Percentiles rank a stretch among this genome's conserved stretches.
These are phyloP conservation scores for Colletotrichum falcatum DNA, from an alignment of 2,329 filamentous ascomycete species.

Conservation along the genomic window DNA sequence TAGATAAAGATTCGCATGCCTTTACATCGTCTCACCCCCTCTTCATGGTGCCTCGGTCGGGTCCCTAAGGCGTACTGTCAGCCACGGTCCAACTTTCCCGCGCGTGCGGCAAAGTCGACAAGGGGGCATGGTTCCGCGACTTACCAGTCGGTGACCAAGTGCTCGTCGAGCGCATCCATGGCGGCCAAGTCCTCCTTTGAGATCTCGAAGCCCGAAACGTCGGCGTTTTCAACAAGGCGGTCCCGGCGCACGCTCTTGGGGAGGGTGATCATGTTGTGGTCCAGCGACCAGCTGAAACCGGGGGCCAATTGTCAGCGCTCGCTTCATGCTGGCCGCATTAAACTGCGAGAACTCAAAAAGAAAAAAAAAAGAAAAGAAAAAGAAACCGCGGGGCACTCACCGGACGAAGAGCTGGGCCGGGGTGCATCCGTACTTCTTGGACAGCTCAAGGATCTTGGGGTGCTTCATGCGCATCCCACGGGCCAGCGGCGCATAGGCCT, in stretches of 20 bases:
- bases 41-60: constrained; percentile 10
- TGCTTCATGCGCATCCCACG: constrained; percentile 78
- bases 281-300: constrained; percentile 74
- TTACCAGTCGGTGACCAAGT: constrained; percentile 77
- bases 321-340: background rate
- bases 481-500: constrained; percentile 85
- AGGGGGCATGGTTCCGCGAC: constrained; percentile 29
- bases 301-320: background rate
- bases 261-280: constrained; percentile 78
- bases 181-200: constrained; percentile 70
- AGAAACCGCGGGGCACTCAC: constrained; percentile 49
- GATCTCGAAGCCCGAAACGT: constrained; percentile 71
- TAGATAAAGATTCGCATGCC: too few species aligned
- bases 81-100: background rate
- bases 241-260: constrained; percentile 77
- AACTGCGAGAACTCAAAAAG: too few species aligned
- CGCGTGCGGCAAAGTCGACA: background rate
- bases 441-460: constrained; percentile 69
- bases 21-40: background rate
- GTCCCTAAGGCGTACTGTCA: background rate
- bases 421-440: constrained; percentile 76
- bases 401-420: constrained; percentile 79
- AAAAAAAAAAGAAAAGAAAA: too few species aligned
- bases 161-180: constrained; percentile 77
- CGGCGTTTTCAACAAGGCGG: constrained; percentile 74